phyloP scores from a whole-genome alignment of 1,284 basidiomycete genomes.

The Singerocomus rubriflavus region DNA sequence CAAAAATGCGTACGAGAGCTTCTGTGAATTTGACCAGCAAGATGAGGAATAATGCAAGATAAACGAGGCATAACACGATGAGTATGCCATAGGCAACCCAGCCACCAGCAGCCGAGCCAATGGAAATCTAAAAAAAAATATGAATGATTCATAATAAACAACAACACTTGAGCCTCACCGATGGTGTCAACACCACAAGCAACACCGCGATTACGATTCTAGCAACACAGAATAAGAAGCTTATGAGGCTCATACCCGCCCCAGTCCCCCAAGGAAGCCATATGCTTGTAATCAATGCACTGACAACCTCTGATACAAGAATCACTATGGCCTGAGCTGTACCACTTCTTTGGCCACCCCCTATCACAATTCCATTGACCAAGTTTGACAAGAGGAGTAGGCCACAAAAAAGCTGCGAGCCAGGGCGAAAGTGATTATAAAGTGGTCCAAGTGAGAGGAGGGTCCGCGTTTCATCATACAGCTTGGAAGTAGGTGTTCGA shows the following conservation, averaged over 20 bases:
- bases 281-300: constrained; percentile 82
- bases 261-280: constrained; percentile 97
- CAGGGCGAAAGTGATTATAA: constrained; percentile 93
- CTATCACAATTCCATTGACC: constrained; percentile 79
- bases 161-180: constrained; percentile 53
- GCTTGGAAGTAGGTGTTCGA: constrained; percentile 80
- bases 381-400: constrained; percentile 82
- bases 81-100: constrained; percentile 95
- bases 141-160: constrained; percentile 10
- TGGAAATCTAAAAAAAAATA: constrained; percentile 59
- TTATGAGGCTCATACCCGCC: constrained; percentile 92
- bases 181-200: constrained; percentile 82
- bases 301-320: constrained; percentile 78
- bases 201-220: constrained; percentile 88
- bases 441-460: constrained; percentile 90
- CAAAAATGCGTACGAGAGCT: constrained; percentile 75
- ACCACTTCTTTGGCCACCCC: constrained; percentile 86
- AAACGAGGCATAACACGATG: constrained; percentile 82
- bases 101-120: constrained; percentile 71
- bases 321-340: constrained; percentile 90
- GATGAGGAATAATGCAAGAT: constrained; percentile 78
- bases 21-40: constrained; percentile 84
- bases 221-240: constrained; percentile 87
- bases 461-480: constrained; percentile 92
- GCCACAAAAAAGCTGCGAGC: constrained; percentile 85